A percentile compares a stretch with the other conserved stretches of the same genome.
phyloP scores from a whole-genome alignment of 345 rosid species.

The Camelina hispida region DNA sequence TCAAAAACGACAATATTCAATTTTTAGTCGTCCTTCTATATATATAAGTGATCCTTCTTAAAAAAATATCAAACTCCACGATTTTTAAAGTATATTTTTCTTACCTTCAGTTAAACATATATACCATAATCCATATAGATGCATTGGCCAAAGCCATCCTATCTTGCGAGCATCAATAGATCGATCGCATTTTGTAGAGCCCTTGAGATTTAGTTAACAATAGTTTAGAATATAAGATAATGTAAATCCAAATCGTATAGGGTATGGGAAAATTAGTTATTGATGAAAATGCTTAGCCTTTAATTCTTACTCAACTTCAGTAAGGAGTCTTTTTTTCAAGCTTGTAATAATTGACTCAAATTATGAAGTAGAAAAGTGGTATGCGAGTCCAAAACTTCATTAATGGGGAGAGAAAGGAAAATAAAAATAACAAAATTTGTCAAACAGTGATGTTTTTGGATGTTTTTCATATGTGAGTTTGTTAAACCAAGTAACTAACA shows the following conservation, averaged over 20 bases:
- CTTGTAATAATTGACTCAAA: not conserved
- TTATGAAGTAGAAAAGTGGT: not conserved
- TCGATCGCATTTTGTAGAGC: not conserved
- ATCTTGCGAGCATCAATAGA: not conserved
- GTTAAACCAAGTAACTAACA: too few relatives aligned
- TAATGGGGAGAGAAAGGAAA: too few relatives aligned
- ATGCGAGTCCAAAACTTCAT: not conserved
- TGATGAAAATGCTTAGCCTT: not conserved
- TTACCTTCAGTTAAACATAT: not conserved
- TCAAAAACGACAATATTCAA: too few relatives aligned
- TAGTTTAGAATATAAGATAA: too few relatives aligned
- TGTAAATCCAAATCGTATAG: not conserved
- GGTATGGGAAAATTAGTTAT: not conserved
- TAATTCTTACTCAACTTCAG: not conserved
- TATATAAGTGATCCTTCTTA: not conserved
- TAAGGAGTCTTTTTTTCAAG: too few relatives aligned
- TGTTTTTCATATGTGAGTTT: too few relatives aligned
- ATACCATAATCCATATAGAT: too few relatives aligned
- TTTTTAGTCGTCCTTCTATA: too few relatives aligned
- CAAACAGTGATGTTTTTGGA: too few relatives aligned
- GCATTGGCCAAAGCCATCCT: not conserved
- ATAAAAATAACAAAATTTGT: too few relatives aligned
- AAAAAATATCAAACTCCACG: not conserved
- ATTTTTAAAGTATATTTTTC: not conserved
- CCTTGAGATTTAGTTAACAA: not conserved